Base-by-base conservation (phyloP, 139 green algal species). In the Spirogloea muscicola region DNA sequence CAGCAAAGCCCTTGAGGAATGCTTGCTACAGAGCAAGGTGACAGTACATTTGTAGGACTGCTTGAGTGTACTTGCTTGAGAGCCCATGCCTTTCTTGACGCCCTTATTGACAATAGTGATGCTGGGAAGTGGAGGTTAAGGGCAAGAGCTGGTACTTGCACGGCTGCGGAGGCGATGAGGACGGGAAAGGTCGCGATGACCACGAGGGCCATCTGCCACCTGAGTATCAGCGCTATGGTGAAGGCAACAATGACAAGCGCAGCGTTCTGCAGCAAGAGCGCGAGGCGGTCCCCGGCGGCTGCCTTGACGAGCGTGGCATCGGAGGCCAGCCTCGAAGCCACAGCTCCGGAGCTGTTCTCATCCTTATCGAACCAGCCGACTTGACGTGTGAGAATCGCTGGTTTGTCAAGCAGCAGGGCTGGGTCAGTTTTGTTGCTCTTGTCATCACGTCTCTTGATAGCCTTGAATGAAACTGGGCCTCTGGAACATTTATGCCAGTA, bases 121-220 rank as follows among this genome's bases (percentile, higher is more conserved):
- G n/a, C n/a, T n/a, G n/a, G n/a, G n/a, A n/a, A n/a, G n/a, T n/a
- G n/a, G n/a, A n/a, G n/a, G n/a, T n/a, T n/a, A n/a, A n/a, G n/a
- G n/a, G n/a, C n/a, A n/a, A n/a, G n/a, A n/a, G n/a, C n/a, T n/a
- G n/a, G n/a, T 74, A 74, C 64, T 55, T 76, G 59, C 10, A 27
- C 36, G 21, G 2, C n/a, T 7, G 70, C 59, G 1, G 70, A 79
- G 33, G 21, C 39, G 48, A 79, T 67, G 16, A 95, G 40, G 25
- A 96, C 61, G 0, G 91, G 91, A 18, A 94, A 48, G 5, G 70
- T 55, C 6, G 84, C 85, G 0, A 87, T 86, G 27, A 93, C 74
- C 0, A 96, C 84, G 42, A 94, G 81, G 44, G 89, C 87, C 84
- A 94, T 88, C 55, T 86, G 82, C 89, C 89, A 95, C 60, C 78